A percentile compares a stretch with the other conserved stretches of the same genome.
These are phyloP conservation scores for Suillus subluteus DNA, from an alignment of 768 basidiomycete genomes.

Conservation along the genomic window DNA sequence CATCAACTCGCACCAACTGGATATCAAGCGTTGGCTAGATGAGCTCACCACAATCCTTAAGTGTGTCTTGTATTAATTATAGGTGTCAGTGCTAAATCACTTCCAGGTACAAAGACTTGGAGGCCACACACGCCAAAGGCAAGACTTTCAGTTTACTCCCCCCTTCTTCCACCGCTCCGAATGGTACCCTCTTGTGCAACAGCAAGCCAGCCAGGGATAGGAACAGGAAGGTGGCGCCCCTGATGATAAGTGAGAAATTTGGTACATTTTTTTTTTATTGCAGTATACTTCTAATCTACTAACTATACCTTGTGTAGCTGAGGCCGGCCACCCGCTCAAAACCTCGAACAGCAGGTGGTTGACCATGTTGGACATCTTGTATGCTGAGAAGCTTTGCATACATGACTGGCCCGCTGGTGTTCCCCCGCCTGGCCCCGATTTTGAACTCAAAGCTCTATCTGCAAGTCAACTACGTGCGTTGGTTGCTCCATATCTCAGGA, in stretches of 20 bases:
- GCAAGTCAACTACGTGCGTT: neutral
- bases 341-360: neutral
- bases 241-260: neutral
- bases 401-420: neutral
- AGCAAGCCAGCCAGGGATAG: constrained; percentile 5
- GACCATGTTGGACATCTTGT: neutral
- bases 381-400: neutral
- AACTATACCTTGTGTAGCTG: neutral
- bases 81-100: neutral
- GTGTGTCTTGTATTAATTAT: neutral
- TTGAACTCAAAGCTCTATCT: neutral
- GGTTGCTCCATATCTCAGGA: constrained; percentile 2
- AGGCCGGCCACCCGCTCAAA: neutral
- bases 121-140: neutral
- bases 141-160: neutral
- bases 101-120: constrained; percentile 3
- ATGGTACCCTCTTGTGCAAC: neutral
- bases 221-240: neutral
- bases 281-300: neutral
- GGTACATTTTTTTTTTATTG: neutral
- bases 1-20: neutral
- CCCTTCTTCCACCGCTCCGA: neutral
- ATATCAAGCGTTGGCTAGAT: neutral
- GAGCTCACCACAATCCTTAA: constrained; percentile 2
- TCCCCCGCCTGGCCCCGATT: neutral